These are phyloP conservation scores for Farysia itapuensis DNA, from an alignment of 1,284 basidiomycete species.

Conservation along the genomic window DNA sequence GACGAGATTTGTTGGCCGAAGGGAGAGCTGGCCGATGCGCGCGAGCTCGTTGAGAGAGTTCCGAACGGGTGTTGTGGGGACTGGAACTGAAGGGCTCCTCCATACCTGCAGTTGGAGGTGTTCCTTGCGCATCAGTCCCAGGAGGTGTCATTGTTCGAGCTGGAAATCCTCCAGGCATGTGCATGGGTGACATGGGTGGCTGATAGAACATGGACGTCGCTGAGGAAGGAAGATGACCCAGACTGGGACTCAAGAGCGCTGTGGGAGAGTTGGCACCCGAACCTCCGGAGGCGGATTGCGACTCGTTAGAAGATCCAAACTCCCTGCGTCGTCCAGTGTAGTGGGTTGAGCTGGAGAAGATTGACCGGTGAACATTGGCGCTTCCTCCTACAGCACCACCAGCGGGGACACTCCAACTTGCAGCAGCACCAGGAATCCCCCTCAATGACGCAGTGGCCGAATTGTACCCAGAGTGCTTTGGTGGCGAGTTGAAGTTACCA, in stretches of 20 bases:
- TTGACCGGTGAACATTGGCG: neutral
- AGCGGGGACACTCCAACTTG: neutral
- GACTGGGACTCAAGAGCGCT: conserved; percentile 11
- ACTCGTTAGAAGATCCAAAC: conserved; percentile 13
- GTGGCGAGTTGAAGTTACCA: neutral
- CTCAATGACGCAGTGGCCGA: conserved; percentile 4
- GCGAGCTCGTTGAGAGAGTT: conserved; percentile 15
- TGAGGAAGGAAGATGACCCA: conserved; percentile 1
- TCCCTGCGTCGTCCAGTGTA: conserved; percentile 6
- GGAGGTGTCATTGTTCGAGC: too few species aligned
- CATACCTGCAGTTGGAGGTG: conserved; percentile 1
- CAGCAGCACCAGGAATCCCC: conserved; percentile 6
- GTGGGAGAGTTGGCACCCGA: conserved; percentile 22
- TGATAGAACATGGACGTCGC: neutral
- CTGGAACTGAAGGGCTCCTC: conserved; percentile 33
- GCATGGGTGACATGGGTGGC: too few species aligned
- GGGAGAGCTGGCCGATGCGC: conserved; percentile 13
- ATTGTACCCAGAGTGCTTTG: neutral
- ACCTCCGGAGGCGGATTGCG: conserved; percentile 8
- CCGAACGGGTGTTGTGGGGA: conserved; percentile 8
- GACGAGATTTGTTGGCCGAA: too few species aligned
- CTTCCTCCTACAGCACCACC: neutral
- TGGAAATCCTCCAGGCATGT: too few species aligned
- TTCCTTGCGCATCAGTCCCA: neutral
- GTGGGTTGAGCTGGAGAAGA: neutral